phyloP scores from a whole-genome alignment of 2,329 filamentous ascomycete genomes.

The Gaeumannomyces tritici region DNA sequence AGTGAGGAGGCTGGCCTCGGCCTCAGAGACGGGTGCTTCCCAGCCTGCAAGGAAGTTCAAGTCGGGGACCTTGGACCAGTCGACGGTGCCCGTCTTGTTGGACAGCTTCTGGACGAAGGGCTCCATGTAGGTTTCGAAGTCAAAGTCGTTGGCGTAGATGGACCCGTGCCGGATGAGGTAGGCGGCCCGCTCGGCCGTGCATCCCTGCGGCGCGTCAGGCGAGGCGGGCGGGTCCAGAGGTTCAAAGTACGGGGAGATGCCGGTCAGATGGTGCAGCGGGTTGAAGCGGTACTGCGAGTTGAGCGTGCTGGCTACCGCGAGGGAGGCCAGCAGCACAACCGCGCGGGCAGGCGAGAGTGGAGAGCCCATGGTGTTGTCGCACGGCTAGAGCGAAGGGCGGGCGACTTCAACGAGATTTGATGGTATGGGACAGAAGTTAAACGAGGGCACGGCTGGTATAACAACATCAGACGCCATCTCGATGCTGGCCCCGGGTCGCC shows the following conservation, averaged over 20 bases:
- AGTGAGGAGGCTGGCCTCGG: conserved; percentile 50
- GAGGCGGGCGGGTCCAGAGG: conserved; percentile 36
- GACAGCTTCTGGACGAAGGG: conserved; percentile 47
- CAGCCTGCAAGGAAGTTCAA: conserved; percentile 48
- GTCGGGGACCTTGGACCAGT: conserved; percentile 46
- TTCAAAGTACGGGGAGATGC: conserved; percentile 49
- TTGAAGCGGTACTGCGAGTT: conserved; percentile 41
- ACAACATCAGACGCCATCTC: neutral
- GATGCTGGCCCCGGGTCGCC: no score
- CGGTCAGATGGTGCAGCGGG: conserved; percentile 42
- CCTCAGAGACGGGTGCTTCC: conserved; percentile 45
- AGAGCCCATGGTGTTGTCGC: neutral
- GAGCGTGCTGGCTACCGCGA: conserved; percentile 14
- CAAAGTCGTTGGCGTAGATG: conserved; percentile 50
- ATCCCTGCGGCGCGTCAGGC: conserved; percentile 36
- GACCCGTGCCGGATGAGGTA: conserved; percentile 51
- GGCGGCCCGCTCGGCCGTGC: conserved; percentile 38
- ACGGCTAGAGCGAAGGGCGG: neutral
- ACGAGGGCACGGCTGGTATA: neutral
- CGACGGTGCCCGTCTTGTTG: conserved; percentile 36
- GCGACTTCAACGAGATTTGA: neutral
- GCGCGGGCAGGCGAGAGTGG: neutral
- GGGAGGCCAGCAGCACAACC: neutral
- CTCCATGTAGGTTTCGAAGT: conserved; percentile 47
- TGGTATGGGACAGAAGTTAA: neutral